Evolutionary conservation across 1,284 basidiomycete species (phyloP).

Genomic region (Papiliotrema fonsecae): DNA sequence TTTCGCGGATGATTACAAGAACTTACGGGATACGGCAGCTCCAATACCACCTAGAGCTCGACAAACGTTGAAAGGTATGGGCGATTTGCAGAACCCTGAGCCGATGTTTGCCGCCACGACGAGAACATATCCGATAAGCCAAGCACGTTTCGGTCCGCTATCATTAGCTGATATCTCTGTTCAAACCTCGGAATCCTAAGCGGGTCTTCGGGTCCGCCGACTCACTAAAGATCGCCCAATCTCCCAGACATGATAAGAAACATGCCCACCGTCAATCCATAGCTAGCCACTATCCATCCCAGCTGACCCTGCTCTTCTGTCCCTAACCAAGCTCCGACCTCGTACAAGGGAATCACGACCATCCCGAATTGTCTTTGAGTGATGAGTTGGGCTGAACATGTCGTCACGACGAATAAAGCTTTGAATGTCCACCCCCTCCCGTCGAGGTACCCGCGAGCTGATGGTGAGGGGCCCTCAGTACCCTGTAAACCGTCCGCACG

Average conservation of each 20-base stretch:
- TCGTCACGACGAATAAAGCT: slow-evolving; percentile 14
- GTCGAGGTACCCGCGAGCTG: neutral
- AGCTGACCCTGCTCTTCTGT: slow-evolving; percentile 20
- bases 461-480: neutral
- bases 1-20: neutral
- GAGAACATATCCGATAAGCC: slow-evolving; percentile 10
- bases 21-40: slow-evolving; percentile 22
- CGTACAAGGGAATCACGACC: slow-evolving; percentile 23
- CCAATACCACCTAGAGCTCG: slow-evolving; percentile 29
- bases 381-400: slow-evolving; percentile 24
- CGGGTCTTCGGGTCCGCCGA: neutral
- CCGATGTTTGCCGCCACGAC: slow-evolving; percentile 14
- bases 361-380: slow-evolving; percentile 27
- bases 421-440: slow-evolving; percentile 7
- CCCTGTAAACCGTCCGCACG: neutral
- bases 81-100: slow-evolving; percentile 17
- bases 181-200: too few relatives aligned
- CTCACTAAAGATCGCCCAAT: slow-evolving; percentile 28
- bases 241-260: slow-evolving; percentile 26
- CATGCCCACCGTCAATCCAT: slow-evolving; percentile 30
- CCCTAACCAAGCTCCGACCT: slow-evolving; percentile 21
- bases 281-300: slow-evolving; percentile 27
- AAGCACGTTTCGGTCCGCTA: slow-evolving; percentile 18
- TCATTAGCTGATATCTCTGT: neutral
- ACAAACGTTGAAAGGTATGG: slow-evolving; percentile 24